These are phyloP conservation scores for Phytophthora melonis DNA, from an alignment of 352 stramenopile species.

Conservation along the genomic window DNA sequence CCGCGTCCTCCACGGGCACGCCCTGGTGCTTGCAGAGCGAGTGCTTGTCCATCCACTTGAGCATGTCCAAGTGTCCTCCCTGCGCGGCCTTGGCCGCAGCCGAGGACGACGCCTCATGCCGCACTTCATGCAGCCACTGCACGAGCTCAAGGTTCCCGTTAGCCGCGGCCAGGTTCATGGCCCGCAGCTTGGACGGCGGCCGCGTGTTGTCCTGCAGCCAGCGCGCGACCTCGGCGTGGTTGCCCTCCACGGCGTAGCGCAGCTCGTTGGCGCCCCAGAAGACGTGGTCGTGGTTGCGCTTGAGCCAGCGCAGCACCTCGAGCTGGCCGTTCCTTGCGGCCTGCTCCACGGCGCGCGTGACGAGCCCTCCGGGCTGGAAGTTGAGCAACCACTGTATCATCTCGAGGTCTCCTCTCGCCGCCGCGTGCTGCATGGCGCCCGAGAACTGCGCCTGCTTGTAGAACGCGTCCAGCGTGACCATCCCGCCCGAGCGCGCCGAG, in stretches of 20 bases:
- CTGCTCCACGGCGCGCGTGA: conserved; percentile 38
- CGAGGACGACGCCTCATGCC: conserved; percentile 35
- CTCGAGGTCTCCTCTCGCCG: conserved; percentile 30
- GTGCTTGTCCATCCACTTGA: conserved; percentile 47
- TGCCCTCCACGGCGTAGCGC: conserved; percentile 32
- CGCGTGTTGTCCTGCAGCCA: conserved; percentile 41
- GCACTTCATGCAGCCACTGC: conserved; percentile 34
- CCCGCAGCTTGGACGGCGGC: conserved; percentile 33
- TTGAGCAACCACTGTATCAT: conserved; percentile 34
- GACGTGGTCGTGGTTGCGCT: conserved; percentile 39
- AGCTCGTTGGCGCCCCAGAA: conserved; percentile 50
- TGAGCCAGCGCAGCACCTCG: conserved; percentile 33
- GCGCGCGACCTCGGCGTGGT: conserved; percentile 23
- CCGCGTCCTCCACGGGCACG: conserved; percentile 36
- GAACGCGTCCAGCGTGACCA: conserved; percentile 30
- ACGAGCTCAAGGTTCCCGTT: conserved; percentile 45
- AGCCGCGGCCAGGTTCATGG: conserved; percentile 39
- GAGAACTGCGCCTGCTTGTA: conserved; percentile 43
- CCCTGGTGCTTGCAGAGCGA: conserved; percentile 34
- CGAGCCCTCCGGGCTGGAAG: conserved; percentile 39
- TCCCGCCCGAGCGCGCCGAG: conserved; percentile 19
- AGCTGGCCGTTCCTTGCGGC: conserved; percentile 33
- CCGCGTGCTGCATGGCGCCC: conserved; percentile 31
- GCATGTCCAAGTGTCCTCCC: conserved; percentile 35
- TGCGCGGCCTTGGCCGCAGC: conserved; percentile 36